Evolutionary conservation across 495 filamentous ascomycete genomes (phyloP), one percentile per base, ranked within the genome.

Genomic region (Aspergillus sparsus): DNA sequence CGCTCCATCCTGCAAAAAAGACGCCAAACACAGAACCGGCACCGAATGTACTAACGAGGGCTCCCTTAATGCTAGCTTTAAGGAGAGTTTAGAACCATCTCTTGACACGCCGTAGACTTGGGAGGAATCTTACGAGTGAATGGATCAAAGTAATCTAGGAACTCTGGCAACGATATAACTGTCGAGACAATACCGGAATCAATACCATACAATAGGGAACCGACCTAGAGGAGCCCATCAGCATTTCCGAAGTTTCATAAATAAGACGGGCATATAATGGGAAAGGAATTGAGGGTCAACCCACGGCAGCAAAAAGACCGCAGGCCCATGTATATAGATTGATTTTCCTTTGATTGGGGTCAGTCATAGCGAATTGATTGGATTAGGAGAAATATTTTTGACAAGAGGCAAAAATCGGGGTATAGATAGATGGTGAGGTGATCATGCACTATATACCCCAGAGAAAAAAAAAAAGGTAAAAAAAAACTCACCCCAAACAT

Each of bases 1-100:
- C 57, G 10, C 57, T 46, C 57, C 57, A 60, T 45, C 49, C 57
- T 16, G 49, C 49, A 35, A 60, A 60, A 39, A 60, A 60, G 8
- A 60, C 57, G 0, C 57, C 57, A 33, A 53, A 60, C 10, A 60
- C 57, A 2, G 57, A 53, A 6, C 56, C 57, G 3, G 49, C 57
- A 15, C 57, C 57, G 21, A 53, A 60, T 12, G 49, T 53, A 52
- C 49, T 60, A 2, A 60, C 49, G 2, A 60, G n/a, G 1, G 47
- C 49, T 21, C 47, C 57, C 21, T 52, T 53, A 37, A 59, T 52
- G 13, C 47, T 59, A 4, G 56, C 55, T 58, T 16, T 39, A 5
- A 8, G 11, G 21, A 11, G 54, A 27, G 3, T 27, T 57, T 47
- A 57, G 54, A 57, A 7, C 34, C 10, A 31, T 33, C 27, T 3